Percentiles rank a stretch among this genome's conserved stretches.
Evolutionary conservation across 768 basidiomycete species (phyloP).

Genomic region (Hericium rajendrae): DNA sequence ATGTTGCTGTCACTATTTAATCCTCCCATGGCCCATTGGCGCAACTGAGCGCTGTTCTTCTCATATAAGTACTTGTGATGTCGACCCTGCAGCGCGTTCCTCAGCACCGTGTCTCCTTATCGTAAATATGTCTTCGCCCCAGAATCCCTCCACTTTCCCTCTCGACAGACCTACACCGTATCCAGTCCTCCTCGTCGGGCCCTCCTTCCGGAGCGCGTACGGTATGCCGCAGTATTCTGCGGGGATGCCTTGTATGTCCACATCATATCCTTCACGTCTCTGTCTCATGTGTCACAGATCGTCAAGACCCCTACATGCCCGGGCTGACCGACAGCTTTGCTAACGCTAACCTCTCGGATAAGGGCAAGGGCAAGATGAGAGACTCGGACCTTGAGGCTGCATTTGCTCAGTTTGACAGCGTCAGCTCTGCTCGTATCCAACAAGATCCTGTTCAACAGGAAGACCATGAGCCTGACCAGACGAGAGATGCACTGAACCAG

Average conservation of each 20-base stretch:
- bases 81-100: no score
- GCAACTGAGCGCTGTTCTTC: no score
- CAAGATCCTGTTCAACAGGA: slow-evolving; percentile 25
- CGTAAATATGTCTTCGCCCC: no score
- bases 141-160: no score
- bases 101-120: no score
- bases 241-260: background rate
- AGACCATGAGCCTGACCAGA: background rate
- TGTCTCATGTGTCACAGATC: background rate
- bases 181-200: background rate
- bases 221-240: background rate
- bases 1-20: no score
- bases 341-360: slow-evolving; percentile 23
- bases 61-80: no score
- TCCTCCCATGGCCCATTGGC: no score
- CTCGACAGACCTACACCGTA: no score
- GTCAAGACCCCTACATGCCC: background rate
- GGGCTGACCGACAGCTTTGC: background rate
- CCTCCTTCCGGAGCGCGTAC: background rate
- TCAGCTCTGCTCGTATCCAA: slow-evolving; percentile 22
- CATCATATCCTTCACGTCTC: background rate
- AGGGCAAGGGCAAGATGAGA: slow-evolving; percentile 73
- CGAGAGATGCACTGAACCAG: slow-evolving; percentile 5
- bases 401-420: slow-evolving; percentile 47
- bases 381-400: slow-evolving; percentile 83